Base-by-base conservation (phyloP, 257 asterid genomes). In the Solanum gandarillasii region DNA sequence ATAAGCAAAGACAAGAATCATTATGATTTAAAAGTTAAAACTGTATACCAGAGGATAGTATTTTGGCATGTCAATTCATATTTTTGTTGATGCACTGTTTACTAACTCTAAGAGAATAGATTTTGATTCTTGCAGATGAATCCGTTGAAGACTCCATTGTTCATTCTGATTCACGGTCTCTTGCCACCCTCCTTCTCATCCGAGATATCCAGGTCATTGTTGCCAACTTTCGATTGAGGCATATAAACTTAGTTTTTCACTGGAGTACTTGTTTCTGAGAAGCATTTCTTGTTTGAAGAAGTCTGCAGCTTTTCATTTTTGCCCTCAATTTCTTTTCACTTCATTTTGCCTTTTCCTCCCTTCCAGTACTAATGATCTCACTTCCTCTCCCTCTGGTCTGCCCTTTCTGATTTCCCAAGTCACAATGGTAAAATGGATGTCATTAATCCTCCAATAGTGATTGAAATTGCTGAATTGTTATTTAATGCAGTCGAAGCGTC, bases 101-200 rank as follows among this genome's bases (percentile, higher is more conserved):
- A 94, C 96, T 95, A 94, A 95, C 99, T 91, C 96, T 90, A 89
- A 90, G 93, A 87, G 89, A 90, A 90, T 94, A 96, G 99, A 96
- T 96, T 90, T 86, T 95, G 88, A 96, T 96, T 95, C 98, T 96
- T 90, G 98, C 99, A 95, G 99, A 96, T 87, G 99, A 95, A 92
- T 95, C 98, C 10, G 90, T 96, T 36, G 99, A 95, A 93, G 99
- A 96, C 90, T 96, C 99, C 43, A 92, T 95, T 83, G 98, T 96
- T 81, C 98, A 94, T 78, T 96, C 99, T 83, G 98, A 96, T 92
- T 96, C 99, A 29, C 94, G 98, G 83, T 96, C 99, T 62, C 97
- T 96, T 78, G 99, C 99, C 86, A 96, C 98, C 89, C 99, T 95
- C 90, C 98, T 96, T 83, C 99, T 96, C 88, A 96, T 96, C 91